phyloP scores from a whole-genome alignment of 768 basidiomycete species.

The Phlebiopsis gigantea region DNA sequence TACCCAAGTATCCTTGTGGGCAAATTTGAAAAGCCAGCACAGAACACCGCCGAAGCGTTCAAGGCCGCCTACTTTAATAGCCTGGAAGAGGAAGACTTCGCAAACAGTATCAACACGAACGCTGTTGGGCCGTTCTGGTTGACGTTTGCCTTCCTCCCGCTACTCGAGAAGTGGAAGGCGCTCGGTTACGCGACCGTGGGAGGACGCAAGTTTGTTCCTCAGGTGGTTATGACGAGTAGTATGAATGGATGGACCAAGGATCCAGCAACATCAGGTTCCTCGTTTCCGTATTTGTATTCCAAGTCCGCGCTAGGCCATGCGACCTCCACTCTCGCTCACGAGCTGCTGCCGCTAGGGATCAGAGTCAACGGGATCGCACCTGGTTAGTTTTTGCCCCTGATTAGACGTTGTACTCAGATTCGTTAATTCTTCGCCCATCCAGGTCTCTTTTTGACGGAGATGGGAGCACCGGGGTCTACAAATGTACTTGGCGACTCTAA shows the following conservation, averaged over 20 bases:
- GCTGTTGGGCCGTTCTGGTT: slow-evolving; percentile 48
- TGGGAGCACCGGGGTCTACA: slow-evolving; percentile 23
- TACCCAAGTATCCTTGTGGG: slow-evolving; percentile 27
- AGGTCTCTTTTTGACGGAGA: slow-evolving; percentile 31
- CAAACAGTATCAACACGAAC: slow-evolving; percentile 33
- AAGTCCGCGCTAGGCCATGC: slow-evolving; percentile 45
- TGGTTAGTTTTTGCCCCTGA: slow-evolving; percentile 19
- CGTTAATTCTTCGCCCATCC: too few relatives aligned
- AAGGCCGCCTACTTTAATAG: slow-evolving; percentile 35
- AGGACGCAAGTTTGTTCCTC: slow-evolving; percentile 35
- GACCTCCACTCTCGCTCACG: slow-evolving; percentile 41
- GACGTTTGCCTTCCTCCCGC: slow-evolving; percentile 50
- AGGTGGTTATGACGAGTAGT: slow-evolving; percentile 45
- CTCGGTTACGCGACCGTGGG: slow-evolving; percentile 20
- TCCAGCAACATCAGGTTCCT: slow-evolving; percentile 33
- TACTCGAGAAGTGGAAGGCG: slow-evolving; percentile 43
- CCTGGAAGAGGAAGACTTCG: slow-evolving; percentile 33
- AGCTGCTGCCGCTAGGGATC: slow-evolving; percentile 41
- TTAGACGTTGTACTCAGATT: neutral
- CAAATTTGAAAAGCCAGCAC: slow-evolving; percentile 22
- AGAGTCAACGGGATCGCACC: slow-evolving; percentile 47
- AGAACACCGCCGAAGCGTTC: slow-evolving; percentile 32
- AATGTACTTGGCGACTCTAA: slow-evolving; percentile 24
- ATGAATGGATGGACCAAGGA: slow-evolving; percentile 52
- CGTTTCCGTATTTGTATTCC: slow-evolving; percentile 42